phyloP scores from a whole-genome alignment of 176 grass and related monocot species.

The Poa annua region DNA sequence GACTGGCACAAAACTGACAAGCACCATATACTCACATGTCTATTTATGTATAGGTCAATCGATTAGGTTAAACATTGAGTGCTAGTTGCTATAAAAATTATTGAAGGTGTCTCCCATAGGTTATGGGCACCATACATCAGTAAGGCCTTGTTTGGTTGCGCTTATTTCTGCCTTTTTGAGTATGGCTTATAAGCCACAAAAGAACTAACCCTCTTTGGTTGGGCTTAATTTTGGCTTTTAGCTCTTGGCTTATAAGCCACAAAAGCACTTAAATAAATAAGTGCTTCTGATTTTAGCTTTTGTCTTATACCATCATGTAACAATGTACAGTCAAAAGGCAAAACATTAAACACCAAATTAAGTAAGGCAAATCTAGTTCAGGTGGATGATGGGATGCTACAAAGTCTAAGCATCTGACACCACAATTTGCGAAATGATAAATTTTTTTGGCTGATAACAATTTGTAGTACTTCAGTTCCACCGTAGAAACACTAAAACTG shows the following conservation, averaged over 20 bases:
- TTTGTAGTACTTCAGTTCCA: slow-evolving; percentile 5
- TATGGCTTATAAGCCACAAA: neutral
- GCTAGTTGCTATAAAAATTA: neutral
- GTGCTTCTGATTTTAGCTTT: no score
- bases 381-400: neutral
- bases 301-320: no score
- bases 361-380: neutral
- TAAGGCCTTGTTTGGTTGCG: no score
- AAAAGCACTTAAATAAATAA: no score
- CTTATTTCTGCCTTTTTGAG: no score
- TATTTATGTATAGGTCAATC: slow-evolving; percentile 2
- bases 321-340: no score
- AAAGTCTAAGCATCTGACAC: slow-evolving; percentile 4
- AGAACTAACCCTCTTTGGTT: no score
- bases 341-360: no score
- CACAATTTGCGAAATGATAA: neutral
- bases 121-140: neutral
- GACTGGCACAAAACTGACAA: neutral
- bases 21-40: neutral
- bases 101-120: neutral
- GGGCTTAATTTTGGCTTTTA: no score
- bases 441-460: neutral
- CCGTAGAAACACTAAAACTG: neutral
- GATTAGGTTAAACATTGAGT: neutral
- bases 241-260: no score